Evolutionary conservation across 495 filamentous ascomycete species (phyloP).

Genomic region (Evernia prunastri): DNA sequence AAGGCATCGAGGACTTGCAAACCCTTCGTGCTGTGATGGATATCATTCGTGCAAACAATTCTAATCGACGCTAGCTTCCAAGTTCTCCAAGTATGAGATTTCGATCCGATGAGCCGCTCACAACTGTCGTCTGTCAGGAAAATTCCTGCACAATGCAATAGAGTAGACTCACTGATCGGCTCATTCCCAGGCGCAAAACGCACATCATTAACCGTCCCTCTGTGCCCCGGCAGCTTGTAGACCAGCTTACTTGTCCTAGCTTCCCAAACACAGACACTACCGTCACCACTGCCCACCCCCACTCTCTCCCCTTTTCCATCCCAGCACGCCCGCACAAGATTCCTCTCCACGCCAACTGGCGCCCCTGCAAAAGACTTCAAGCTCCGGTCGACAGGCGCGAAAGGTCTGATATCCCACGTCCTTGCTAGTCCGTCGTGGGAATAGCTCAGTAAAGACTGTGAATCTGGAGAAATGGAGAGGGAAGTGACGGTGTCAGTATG

Average conservation of each 20-base stretch:
- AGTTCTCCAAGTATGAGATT: constrained; percentile 23
- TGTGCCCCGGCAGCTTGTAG: constrained; percentile 93
- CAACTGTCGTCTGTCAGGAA: constrained; percentile 51
- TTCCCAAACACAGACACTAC: constrained; percentile 88
- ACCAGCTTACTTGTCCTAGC: constrained; percentile 72
- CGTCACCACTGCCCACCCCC: constrained; percentile 82
- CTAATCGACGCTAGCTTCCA: constrained; percentile 12
- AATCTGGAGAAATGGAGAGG: constrained; percentile 82
- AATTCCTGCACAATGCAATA: background rate
- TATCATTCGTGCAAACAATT: background rate
- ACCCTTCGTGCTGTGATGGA: background rate
- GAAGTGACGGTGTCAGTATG: constrained; percentile 92
- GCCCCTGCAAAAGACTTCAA: constrained; percentile 85
- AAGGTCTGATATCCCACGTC: constrained; percentile 95
- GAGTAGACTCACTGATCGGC: constrained; percentile 70
- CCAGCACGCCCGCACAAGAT: constrained; percentile 88
- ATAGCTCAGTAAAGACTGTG: constrained; percentile 83
- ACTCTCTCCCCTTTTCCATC: constrained; percentile 79
- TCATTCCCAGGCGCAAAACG: constrained; percentile 78
- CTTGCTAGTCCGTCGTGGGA: constrained; percentile 88
- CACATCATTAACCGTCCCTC: constrained; percentile 91
- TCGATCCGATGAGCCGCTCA: constrained; percentile 74
- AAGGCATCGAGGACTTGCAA: background rate
- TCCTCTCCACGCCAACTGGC: constrained; percentile 80
- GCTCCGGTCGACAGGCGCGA: constrained; percentile 79